A percentile compares a stretch with the other conserved stretches of the same genome.
Evolutionary conservation across 306 rosid genomes (phyloP).

Genomic region (Prunus armeniaca): DNA sequence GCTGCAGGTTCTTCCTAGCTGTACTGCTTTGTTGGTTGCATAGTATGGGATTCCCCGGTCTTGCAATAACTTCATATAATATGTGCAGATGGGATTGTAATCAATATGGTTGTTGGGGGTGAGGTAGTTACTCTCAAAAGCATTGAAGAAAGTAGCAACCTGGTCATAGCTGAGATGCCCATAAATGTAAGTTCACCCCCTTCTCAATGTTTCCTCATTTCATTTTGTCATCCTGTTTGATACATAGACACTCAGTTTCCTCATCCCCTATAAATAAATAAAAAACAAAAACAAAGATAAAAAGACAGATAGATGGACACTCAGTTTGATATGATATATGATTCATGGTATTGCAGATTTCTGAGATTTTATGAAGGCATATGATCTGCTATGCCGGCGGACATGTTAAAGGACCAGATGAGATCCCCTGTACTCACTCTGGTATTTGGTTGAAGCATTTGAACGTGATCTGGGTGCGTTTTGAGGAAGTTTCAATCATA

Average conservation of each 20-base stretch:
- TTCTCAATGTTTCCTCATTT: background rate
- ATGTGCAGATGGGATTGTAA: conserved; percentile 77
- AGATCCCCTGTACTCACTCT: conserved; percentile 17
- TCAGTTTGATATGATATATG: conserved; percentile 8
- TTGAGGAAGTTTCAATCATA: conserved; percentile 9
- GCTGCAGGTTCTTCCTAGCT: conserved; percentile 69
- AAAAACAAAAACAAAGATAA: too few relatives aligned
- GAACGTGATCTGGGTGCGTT: conserved; percentile 12
- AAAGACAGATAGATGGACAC: too few relatives aligned
- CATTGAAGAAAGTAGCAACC: conserved; percentile 75
- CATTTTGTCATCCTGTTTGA: background rate
- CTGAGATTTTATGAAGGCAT: conserved; percentile 67
- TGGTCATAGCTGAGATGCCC: conserved; percentile 90
- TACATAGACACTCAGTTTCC: background rate
- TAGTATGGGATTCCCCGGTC: conserved; percentile 19
- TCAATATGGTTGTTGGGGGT: conserved; percentile 93
- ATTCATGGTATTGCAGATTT: conserved; percentile 57
- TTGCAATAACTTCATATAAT: conserved; percentile 27
- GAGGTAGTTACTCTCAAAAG: conserved; percentile 77
- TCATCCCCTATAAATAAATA: too few relatives aligned
- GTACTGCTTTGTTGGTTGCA: conserved; percentile 17
- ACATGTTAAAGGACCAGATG: conserved; percentile 27
- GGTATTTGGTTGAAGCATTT: conserved; percentile 18
- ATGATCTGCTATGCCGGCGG: conserved; percentile 19
- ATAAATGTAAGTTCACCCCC: conserved; percentile 57